These are phyloP conservation scores for Phytophthora citrophthora DNA, from an alignment of 352 stramenopile species.

Conservation along the genomic window DNA sequence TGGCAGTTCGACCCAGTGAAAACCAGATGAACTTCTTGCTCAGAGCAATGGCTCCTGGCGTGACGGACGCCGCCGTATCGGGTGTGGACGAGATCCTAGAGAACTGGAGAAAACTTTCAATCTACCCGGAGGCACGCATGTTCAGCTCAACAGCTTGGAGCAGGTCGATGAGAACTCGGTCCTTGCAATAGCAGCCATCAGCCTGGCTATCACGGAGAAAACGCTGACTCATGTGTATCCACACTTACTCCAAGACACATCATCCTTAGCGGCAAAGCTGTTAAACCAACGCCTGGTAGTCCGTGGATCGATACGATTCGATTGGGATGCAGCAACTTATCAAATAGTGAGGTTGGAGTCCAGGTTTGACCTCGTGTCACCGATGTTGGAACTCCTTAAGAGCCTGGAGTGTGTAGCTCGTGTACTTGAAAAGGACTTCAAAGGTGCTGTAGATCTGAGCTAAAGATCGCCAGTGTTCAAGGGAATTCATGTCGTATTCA, in stretches of 20 bases:
- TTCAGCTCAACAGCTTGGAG: constrained; percentile 8
- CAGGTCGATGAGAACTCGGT: constrained; percentile 6
- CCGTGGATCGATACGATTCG: too few relatives aligned
- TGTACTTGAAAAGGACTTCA: constrained; percentile 1
- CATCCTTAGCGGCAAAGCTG: too few relatives aligned
- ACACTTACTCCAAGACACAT: too few relatives aligned
- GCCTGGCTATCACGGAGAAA: too few relatives aligned
- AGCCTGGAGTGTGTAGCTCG: constrained; percentile 5
- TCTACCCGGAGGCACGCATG: constrained; percentile 6
- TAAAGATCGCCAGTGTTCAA: too few relatives aligned
- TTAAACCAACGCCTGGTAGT: too few relatives aligned
- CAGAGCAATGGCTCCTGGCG: constrained; percentile 3
- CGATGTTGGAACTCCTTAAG: constrained; percentile 9
- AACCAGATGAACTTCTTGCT: not conserved
- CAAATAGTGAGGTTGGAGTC: too few relatives aligned
- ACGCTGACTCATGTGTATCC: too few relatives aligned
- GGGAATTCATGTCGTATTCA: not conserved
- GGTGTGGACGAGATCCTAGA: constrained; percentile 8
- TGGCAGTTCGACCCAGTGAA: constrained; percentile 7
- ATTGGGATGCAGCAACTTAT: too few relatives aligned
- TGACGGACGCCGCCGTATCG: constrained; percentile 9
- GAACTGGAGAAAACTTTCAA: constrained; percentile 17
- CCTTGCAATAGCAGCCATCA: not conserved
- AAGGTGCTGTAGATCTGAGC: too few relatives aligned
- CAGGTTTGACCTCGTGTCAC: too few relatives aligned